Evolutionary conservation across 805 yeast genomes (phyloP).

Genomic region (Schizosaccharomyces pombe): DNA sequence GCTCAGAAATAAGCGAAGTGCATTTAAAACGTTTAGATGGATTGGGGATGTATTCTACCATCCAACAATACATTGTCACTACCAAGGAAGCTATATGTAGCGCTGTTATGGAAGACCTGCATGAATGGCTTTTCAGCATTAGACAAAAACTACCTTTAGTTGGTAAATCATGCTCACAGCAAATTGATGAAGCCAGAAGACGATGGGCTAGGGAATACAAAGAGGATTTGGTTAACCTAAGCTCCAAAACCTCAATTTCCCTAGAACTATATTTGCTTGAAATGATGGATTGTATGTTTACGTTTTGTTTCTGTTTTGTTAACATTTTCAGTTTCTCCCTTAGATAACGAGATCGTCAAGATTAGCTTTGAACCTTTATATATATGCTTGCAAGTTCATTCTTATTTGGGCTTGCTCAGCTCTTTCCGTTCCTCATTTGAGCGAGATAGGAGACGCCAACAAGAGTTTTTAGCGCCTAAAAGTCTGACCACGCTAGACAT

Average conservation of each 20-base stretch:
- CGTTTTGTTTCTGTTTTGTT: neutral
- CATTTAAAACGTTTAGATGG: neutral
- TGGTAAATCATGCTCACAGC: neutral
- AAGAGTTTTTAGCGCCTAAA: slow-evolving; percentile 48
- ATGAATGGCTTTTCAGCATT: neutral
- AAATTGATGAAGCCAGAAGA: neutral
- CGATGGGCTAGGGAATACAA: neutral
- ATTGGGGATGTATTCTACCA: neutral
- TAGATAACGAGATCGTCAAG: slow-evolving; percentile 23
- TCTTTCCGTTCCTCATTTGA: slow-evolving; percentile 38
- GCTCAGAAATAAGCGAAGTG: neutral
- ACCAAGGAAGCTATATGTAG: neutral
- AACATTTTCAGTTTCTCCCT: slow-evolving; percentile 11
- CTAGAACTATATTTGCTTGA: neutral
- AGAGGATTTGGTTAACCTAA: neutral
- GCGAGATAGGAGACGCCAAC: slow-evolving; percentile 46
- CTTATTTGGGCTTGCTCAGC: slow-evolving; percentile 43
- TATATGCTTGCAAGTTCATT: slow-evolving; percentile 64
- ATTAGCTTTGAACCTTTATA: slow-evolving; percentile 51
- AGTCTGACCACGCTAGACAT: slow-evolving; percentile 19
- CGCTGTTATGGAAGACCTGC: neutral
- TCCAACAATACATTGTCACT: neutral
- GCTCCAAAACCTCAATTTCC: neutral
- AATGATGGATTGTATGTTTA: neutral
- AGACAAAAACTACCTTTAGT: neutral